A percentile compares a stretch with the other conserved stretches of the same genome.
Conservation (phyloP, 2,329 filamentous ascomycete species). For the Colletotrichum spaethianum region DNA sequence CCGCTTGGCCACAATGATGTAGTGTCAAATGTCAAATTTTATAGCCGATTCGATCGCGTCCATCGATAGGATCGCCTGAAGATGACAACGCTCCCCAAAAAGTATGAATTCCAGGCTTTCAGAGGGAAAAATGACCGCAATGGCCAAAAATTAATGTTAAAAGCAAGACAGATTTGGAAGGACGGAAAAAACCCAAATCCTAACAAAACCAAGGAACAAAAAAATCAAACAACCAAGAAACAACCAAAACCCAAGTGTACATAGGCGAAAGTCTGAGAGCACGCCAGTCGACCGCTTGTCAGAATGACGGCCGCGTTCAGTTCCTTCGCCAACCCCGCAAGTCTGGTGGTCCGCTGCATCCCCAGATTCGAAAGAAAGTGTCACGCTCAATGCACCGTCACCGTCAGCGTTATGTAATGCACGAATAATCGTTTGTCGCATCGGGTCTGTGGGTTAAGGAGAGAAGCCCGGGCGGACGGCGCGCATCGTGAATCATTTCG, state of each 20-base stretch:
- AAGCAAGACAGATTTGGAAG: neutral
- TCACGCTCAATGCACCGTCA: neutral
- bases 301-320: neutral
- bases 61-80: neutral
- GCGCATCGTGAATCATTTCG: slow-evolving; percentile 24
- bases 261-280: neutral
- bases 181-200: neutral
- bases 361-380: neutral
- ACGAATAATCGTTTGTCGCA: neutral
- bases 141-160: neutral
- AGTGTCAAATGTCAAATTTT: neutral
- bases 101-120: slow-evolving; percentile 12
- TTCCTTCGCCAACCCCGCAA: neutral
- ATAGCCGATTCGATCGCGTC: slow-evolving; percentile 5
- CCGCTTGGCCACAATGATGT: slow-evolving; percentile 18
- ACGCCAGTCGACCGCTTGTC: neutral
- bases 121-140: neutral
- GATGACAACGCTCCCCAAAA: neutral
- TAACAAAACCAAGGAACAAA: too few relatives aligned
- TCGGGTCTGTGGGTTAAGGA: slow-evolving; percentile 19
- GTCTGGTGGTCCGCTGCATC: neutral
- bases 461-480: slow-evolving; percentile 4
- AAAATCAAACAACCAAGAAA: too few relatives aligned
- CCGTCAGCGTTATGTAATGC: neutral
- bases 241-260: too few relatives aligned